Base-by-base conservation (phyloP, 495 filamentous ascomycete species). In the Podospora sp. region DNA sequence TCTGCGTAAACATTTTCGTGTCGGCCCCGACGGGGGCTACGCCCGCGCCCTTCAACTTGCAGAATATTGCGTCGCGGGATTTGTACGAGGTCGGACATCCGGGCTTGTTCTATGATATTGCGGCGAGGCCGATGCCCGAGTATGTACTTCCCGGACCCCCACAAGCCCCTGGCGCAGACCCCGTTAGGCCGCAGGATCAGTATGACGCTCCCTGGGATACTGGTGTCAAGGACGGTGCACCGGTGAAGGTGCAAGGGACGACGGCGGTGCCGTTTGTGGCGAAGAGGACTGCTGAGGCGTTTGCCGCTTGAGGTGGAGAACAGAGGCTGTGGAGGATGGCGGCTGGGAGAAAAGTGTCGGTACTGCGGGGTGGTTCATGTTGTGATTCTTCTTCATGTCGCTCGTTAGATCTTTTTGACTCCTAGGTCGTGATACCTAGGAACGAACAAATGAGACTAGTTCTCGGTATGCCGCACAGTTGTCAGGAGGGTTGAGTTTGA, bases 1-100 rank as follows among this genome's bases (percentile, higher is more conserved):
- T 77, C 59, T 92, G 90, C 72, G 70, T 91, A 69, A 91, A 91
- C 80, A 8, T 76, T 64, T 79, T 53, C 71, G 78, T 78, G 55
- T 33, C 69, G 50, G 4, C 16, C 4, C 1, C 27, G 11, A 26
- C 14, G 11, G 46, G 49, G 33, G 18, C 18, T 5, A 52, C 60
- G 24, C 67, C 66, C 18, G 65, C 80, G 12, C 87, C 86, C 24
- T 84, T 81, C 61, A 83, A 80, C 64, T 60, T 69, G 52, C 66
- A 61, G 0, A 73, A 68, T 0, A 35, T 72, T 6, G 60, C 73
- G 5, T 75, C 76, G 20, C 76, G 55, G 12, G 65, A 57, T 56
- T 58, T 80, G 64, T 80, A 80, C 51, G 71, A 72, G 35, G 60
- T 66, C 12, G 73, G 59, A 1, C 77, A 81, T 60, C 73, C 76